Evolutionary conservation across 306 rosid species (phyloP).

Genomic region (Dalbergia cochinchinensis): DNA sequence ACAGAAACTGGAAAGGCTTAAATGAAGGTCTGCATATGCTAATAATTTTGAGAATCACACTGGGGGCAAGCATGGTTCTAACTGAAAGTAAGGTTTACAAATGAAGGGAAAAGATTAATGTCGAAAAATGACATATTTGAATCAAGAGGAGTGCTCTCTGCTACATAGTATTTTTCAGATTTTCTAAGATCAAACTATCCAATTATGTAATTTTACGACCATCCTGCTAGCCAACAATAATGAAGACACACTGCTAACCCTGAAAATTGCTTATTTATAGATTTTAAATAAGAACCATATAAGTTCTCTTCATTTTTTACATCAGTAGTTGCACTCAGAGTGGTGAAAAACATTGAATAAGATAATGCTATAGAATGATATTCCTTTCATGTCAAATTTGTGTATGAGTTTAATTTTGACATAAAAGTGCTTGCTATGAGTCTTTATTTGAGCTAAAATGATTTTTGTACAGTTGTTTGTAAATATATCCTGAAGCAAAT

Average conservation of each 20-base stretch:
- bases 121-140: background rate
- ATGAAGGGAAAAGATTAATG: too few relatives aligned
- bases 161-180: background rate
- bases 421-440: too few relatives aligned
- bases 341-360: background rate
- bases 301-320: background rate
- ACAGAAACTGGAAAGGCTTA: too few relatives aligned
- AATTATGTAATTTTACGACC: background rate
- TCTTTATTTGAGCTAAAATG: too few relatives aligned
- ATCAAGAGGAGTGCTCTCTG: background rate
- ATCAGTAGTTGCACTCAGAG: background rate
- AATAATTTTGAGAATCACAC: too few relatives aligned
- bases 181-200: background rate
- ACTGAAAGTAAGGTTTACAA: too few relatives aligned
- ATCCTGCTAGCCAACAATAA: background rate
- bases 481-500: too few relatives aligned
- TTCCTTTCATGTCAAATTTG: too few relatives aligned
- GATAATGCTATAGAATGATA: conserved; percentile 32
- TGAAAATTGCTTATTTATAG: background rate
- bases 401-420: too few relatives aligned
- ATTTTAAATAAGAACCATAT: background rate
- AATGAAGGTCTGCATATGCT: too few relatives aligned
- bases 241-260: background rate
- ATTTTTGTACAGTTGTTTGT: too few relatives aligned
- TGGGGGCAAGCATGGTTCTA: too few relatives aligned